Evolutionary conservation across 345 rosid genomes (phyloP), one percentile per base, ranked within the genome.

Genomic region (Hibiscus tridactylites): DNA sequence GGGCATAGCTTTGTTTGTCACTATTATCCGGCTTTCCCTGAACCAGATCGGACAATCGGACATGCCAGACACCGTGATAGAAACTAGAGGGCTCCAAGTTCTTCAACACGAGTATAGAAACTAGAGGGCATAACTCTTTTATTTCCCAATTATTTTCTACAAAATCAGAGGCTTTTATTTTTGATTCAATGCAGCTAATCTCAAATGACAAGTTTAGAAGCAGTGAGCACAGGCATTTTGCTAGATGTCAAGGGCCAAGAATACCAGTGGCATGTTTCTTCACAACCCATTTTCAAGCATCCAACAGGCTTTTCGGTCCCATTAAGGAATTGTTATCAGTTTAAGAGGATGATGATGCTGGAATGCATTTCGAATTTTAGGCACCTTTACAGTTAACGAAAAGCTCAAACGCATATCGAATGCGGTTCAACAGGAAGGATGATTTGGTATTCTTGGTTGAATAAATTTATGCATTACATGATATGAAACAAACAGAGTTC

Each of bases 21-120:
- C 17, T 76, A 80, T 75, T 71, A 80, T 47, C 83, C 76, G 28
- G 61, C 68, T 17, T 76, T 80, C 52, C 80, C 80, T 8, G 74
- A 79, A 64, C 79, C 76, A 3, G 61, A 61, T n/a, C 71, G 33
- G 11, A 65, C 79, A 28, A 28, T 28, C 31, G 11, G 16, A 44
- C 12, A 46, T 46, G 50, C 50, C 50, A 46, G 11, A 46, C 3
- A 10, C 15, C 11, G 4, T 12, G 50, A 46, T 10, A n/a, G n/a
- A 46, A 46, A 46, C 12, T 12, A 2, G 13, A 1, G 49, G 49
- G 1, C 49, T 9, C 49, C 49, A 44, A 44, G 49, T 44, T 44
- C 49, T 44, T 44, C 49, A 44, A 44, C 12, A 44, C 49, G 8
- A 6, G 42, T 37, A 6, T 37, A 37, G 42, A 37, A 37, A 37